These are phyloP conservation scores for Triangularia setosa DNA, from an alignment of 2,329 filamentous ascomycete genomes.

Conservation along the genomic window DNA sequence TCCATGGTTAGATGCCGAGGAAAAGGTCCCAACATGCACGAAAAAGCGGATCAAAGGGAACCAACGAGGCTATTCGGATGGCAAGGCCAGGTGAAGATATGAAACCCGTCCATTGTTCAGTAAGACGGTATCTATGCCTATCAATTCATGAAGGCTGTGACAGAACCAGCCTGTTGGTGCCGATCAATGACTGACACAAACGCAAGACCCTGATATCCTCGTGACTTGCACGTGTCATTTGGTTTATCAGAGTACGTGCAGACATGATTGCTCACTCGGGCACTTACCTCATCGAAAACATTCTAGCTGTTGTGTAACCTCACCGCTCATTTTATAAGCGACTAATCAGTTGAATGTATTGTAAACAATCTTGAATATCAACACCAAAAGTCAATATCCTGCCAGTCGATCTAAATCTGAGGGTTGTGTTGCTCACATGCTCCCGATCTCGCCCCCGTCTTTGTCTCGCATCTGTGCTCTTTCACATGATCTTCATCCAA, in stretches of 20 bases:
- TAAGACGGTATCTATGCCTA: too few species aligned
- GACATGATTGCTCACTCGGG: background rate
- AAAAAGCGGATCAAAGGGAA: too few species aligned
- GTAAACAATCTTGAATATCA: background rate
- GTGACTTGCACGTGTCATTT: background rate
- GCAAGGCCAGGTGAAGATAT: background rate
- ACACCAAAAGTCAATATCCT: background rate
- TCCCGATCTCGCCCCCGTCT: background rate
- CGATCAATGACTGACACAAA: background rate
- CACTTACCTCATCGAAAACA: background rate
- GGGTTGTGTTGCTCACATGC: background rate
- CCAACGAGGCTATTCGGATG: background rate
- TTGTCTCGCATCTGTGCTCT: background rate
- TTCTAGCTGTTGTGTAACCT: background rate
- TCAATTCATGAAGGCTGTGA: too few species aligned
- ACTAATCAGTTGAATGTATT: background rate
- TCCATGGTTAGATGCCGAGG: background rate
- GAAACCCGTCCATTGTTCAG: background rate
- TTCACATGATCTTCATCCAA: background rate
- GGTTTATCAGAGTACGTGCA: background rate
- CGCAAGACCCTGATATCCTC: background rate
- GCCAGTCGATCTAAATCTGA: background rate
- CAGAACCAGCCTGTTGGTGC: background rate
- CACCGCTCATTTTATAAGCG: background rate
- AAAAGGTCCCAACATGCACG: background rate